These are phyloP conservation scores for Nicotiana undulata DNA, from an alignment of 257 asterid species.

Conservation along the genomic window DNA sequence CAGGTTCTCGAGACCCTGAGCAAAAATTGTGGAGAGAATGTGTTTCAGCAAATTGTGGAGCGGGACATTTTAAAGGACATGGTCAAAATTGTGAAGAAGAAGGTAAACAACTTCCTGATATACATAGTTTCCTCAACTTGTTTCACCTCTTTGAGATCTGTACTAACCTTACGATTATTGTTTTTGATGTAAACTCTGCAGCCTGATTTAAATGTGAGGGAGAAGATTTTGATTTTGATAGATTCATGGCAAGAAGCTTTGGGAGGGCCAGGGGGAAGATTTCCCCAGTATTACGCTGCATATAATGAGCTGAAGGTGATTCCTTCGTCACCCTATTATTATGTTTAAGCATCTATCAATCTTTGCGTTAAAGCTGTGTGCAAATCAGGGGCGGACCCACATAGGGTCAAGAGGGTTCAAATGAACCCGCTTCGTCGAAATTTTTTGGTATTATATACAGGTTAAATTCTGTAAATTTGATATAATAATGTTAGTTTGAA, in stretches of 20 bases:
- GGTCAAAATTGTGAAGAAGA: slow-evolving; percentile 94
- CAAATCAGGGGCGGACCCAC: neutral
- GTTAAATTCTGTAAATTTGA: no score
- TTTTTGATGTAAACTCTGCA: slow-evolving; percentile 27
- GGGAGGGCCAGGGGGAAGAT: slow-evolving; percentile 80
- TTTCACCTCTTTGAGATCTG: neutral
- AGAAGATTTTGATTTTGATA: slow-evolving; percentile 79
- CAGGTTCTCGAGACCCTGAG: slow-evolving; percentile 95
- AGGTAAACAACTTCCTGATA: slow-evolving; percentile 30
- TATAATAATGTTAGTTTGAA: no score
- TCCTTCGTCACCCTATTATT: neutral
- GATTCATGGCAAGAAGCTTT: slow-evolving; percentile 97
- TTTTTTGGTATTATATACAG: no score
- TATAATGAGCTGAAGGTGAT: slow-evolving; percentile 87
- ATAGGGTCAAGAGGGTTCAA: no score
- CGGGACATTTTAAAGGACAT: slow-evolving; percentile 85
- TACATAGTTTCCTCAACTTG: neutral
- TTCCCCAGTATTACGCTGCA: slow-evolving; percentile 84
- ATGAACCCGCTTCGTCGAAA: no score
- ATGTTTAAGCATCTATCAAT: neutral
- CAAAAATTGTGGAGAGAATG: slow-evolving; percentile 90
- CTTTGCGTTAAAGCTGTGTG: neutral
- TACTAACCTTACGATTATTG: neutral
- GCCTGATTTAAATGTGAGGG: slow-evolving; percentile 93
- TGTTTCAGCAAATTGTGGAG: slow-evolving; percentile 85